Evolutionary conservation across 306 rosid species (phyloP), one percentile per base, ranked within the genome.

Genomic region (Rubus idaeus): DNA sequence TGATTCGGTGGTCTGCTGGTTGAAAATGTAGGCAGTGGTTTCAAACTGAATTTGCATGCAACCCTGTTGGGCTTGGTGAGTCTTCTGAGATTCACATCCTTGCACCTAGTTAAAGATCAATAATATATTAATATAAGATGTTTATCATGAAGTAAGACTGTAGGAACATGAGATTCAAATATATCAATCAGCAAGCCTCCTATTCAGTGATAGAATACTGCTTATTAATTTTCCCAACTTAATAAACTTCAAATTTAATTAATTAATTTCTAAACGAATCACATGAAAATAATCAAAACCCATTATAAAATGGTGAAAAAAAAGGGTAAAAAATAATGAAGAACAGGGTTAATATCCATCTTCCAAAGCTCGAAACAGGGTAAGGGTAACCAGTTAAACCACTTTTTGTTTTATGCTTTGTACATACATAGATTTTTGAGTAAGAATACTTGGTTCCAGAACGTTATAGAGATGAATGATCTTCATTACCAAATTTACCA

Each of bases 71-170:
- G 74, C 77, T 50, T 73, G 74, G 39, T 13, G 73, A 20, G 13
- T 67, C 67, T 74, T 63, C 78, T 74, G 13, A 50, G 65, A 42
- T 41, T 26, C 64, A 20, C 78, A 81, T 68, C 55, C 18, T 56
- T 75, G 68, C 69, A 50, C 89, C 85, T 83, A 75, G 72, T 51
- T 46, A 76, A 53, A 68, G 64, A 69, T 39, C 74, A 30, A 12
- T 2, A 72, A 58, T 13, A n/a, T n/a, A n/a, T n/a, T n/a, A n/a
- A n/a, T n/a, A 2, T 53, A n/a, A 53, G 8, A 58, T 39, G 39
- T 53, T 73, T 13, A 73, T 20, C 37, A 53, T 39, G 40, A 14
- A 26, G 23, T 58, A 23, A 5, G 37, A 30, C 37, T 4, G 35
- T 14, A 45, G 7, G 41, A 73, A 41, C 52, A 23, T 21, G 16